Evolutionary conservation across 345 rosid genomes (phyloP).

Genomic region (Aquilaria yunnanensis): DNA sequence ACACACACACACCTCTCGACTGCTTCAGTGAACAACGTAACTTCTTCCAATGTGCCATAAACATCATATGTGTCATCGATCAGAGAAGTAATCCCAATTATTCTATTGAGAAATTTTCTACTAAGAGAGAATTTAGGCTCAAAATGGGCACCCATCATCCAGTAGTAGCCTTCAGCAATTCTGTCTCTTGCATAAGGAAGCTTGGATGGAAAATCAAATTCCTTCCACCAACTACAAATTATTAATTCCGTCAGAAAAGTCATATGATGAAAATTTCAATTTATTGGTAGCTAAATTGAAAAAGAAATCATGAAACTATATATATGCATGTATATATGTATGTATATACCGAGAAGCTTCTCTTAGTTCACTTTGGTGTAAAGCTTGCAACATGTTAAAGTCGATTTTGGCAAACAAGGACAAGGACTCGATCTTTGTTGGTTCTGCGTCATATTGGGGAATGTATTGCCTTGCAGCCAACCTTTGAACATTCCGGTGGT

Average conservation of each 20-base stretch:
- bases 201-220: constrained; percentile 13
- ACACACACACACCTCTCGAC: constrained; percentile 14
- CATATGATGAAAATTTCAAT: too few species aligned
- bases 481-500: constrained; percentile 14
- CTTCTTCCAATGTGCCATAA: constrained; percentile 24
- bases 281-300: too few species aligned
- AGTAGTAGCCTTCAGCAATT: not conserved
- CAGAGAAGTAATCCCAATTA: constrained; percentile 1
- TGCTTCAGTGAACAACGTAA: constrained; percentile 15
- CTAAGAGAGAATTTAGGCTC: constrained; percentile 8
- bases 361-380: constrained; percentile 13
- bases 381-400: constrained; percentile 18
- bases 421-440: too few species aligned
- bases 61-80: constrained; percentile 20
- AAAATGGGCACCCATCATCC: constrained; percentile 10
- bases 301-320: not conserved
- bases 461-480: constrained; percentile 20
- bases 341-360: constrained; percentile 7
- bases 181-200: constrained; percentile 5
- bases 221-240: constrained; percentile 20
- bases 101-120: constrained; percentile 18
- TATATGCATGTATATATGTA: too few species aligned
- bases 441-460: constrained; percentile 3
- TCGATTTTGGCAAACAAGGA: too few species aligned
- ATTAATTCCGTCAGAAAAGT: too few species aligned